Conservation (phyloP, 2,329 filamentous ascomycete genomes). For the Spiromastix sp. region DNA sequence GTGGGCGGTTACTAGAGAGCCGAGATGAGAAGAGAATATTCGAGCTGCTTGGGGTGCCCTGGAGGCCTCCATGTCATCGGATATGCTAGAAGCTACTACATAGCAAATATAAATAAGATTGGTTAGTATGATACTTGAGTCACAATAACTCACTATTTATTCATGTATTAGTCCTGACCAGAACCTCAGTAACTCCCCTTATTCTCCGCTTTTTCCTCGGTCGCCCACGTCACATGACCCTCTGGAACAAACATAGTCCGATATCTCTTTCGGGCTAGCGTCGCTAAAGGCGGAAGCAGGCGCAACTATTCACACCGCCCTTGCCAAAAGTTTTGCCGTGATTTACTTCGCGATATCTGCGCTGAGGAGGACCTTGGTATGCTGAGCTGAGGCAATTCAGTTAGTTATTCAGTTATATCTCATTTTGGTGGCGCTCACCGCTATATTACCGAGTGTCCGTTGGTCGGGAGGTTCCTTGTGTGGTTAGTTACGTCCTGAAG, state of each 20-base stretch:
- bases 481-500: too few species aligned
- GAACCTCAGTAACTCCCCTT: neutral
- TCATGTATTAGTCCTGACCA: neutral
- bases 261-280: neutral
- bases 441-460: too few species aligned
- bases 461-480: too few species aligned
- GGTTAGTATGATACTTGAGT: constrained; percentile 1
- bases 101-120: constrained; percentile 13
- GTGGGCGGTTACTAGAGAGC: constrained; percentile 64
- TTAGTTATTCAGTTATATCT: too few species aligned
- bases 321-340: constrained; percentile 6
- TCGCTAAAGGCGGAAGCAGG: neutral
- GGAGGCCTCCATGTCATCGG: constrained; percentile 65
- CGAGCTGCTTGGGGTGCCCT: constrained; percentile 69
- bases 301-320: constrained; percentile 3
- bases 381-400: too few species aligned
- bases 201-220: neutral
- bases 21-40: constrained; percentile 71
- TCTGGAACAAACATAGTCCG: neutral
- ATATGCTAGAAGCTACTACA: constrained; percentile 48
- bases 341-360: neutral
- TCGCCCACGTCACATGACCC: neutral
- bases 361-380: neutral
- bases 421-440: too few species aligned
- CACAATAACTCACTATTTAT: neutral